Conservation (phyloP, 108 stramenopile species). For the Chaetoceros tenuissimus region DNA sequence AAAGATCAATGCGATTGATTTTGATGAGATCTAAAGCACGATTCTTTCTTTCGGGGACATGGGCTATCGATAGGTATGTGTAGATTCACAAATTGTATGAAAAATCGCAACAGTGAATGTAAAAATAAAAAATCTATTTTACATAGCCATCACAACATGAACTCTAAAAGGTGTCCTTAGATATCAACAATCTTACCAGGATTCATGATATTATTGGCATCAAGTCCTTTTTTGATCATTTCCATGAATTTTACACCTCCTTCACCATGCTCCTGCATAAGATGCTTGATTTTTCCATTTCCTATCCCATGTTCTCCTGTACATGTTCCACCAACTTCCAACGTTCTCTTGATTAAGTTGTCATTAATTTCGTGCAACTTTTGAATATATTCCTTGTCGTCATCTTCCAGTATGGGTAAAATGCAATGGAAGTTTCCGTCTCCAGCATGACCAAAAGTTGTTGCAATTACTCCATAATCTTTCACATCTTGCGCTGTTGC, state of each 20-base stretch:
- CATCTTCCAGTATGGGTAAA: slow-evolving; percentile 55
- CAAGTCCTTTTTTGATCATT: slow-evolving; percentile 75
- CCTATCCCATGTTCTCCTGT: slow-evolving; percentile 98
- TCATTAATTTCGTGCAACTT: slow-evolving; percentile 57
- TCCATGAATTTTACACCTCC: slow-evolving; percentile 84
- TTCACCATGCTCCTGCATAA: slow-evolving; percentile 67
- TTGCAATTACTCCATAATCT: slow-evolving; percentile 63
- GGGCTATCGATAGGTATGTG: too few species aligned
- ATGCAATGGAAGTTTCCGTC: slow-evolving; percentile 97
- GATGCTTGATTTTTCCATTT: slow-evolving; percentile 81
- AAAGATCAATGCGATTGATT: slow-evolving; percentile 75
- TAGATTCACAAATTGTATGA: too few species aligned
- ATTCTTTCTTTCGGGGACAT: too few species aligned
- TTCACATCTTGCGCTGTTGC: slow-evolving; percentile 58
- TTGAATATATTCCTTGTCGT: slow-evolving; percentile 56
- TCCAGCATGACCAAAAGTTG: slow-evolving; percentile 94
- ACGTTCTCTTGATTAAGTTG: slow-evolving; percentile 47
- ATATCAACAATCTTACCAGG: slow-evolving; percentile 88
- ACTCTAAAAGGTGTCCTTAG: too few species aligned
- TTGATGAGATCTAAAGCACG: slow-evolving; percentile 61
- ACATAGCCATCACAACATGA: too few species aligned
- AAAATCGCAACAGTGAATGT: too few species aligned
- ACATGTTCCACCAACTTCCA: slow-evolving; percentile 87
- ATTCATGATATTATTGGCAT: slow-evolving; percentile 88
- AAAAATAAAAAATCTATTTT: too few species aligned